These are phyloP conservation scores for Talaromyces amestolkiae DNA, from an alignment of 2,329 filamentous ascomycete species.

Conservation along the genomic window DNA sequence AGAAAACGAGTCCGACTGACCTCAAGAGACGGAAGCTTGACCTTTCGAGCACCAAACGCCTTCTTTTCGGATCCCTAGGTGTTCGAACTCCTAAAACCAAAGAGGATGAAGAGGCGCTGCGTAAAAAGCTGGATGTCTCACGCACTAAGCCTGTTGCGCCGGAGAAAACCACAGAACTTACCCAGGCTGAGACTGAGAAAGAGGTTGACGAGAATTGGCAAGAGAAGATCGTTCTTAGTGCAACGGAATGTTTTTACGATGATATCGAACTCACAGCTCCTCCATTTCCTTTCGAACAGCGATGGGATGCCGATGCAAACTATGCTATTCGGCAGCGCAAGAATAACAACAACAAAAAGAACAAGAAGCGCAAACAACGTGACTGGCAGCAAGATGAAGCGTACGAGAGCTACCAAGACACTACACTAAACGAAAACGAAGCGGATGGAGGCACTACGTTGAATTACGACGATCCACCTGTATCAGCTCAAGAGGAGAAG, in stretches of 20 bases:
- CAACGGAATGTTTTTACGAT: slow-evolving; percentile 75
- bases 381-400: slow-evolving; percentile 48
- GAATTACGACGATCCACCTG: slow-evolving; percentile 45
- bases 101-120: slow-evolving; percentile 64
- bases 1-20: slow-evolving; percentile 19
- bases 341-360: slow-evolving; percentile 33
- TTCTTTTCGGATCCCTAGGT: slow-evolving; percentile 71
- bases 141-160: not conserved
- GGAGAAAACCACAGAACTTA: slow-evolving; percentile 25
- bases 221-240: slow-evolving; percentile 68
- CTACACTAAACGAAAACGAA: slow-evolving; percentile 40
- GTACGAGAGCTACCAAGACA: slow-evolving; percentile 45
- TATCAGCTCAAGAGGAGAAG: slow-evolving; percentile 19
- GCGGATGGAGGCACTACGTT: slow-evolving; percentile 29
- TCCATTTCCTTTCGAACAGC: slow-evolving; percentile 55
- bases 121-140: slow-evolving; percentile 56
- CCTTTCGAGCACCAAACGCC: slow-evolving; percentile 62
- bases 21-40: slow-evolving; percentile 49
- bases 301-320: slow-evolving; percentile 78
- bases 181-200: slow-evolving; percentile 37
- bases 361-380: slow-evolving; percentile 50
- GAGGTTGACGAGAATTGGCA: slow-evolving; percentile 65
- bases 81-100: slow-evolving; percentile 66
- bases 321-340: slow-evolving; percentile 40
- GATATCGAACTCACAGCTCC: slow-evolving; percentile 25